A percentile compares a stretch with the other conserved stretches of the same genome.
These are phyloP conservation scores for Solanum infundibuliforme DNA, from an alignment of 257 asterid species.

Conservation along the genomic window DNA sequence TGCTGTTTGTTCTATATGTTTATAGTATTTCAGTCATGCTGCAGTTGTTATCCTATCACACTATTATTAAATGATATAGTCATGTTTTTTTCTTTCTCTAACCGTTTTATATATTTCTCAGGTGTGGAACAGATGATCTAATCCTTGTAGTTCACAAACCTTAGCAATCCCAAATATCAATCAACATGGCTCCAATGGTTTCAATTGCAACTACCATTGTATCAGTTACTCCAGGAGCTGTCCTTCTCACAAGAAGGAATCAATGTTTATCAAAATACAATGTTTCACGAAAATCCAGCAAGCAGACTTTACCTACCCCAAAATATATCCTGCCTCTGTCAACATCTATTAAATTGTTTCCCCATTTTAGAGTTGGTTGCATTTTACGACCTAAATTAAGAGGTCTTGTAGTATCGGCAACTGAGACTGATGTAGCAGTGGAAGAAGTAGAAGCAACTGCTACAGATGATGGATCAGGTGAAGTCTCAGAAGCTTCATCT, in stretches of 20 bases:
- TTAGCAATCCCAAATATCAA: slow-evolving; percentile 9
- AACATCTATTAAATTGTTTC: slow-evolving; percentile 64
- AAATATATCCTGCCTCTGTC: slow-evolving; percentile 56
- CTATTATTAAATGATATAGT: neutral
- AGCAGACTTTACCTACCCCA: slow-evolving; percentile 33
- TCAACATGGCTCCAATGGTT: slow-evolving; percentile 47
- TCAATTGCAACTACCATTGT: slow-evolving; percentile 33
- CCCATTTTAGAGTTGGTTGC: slow-evolving; percentile 50
- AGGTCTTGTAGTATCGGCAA: slow-evolving; percentile 29
- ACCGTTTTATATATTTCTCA: neutral
- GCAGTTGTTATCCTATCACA: neutral
- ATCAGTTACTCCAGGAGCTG: slow-evolving; percentile 33
- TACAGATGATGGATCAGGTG: slow-evolving; percentile 18
- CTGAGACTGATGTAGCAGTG: slow-evolving; percentile 67
- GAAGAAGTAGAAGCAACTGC: slow-evolving; percentile 46
- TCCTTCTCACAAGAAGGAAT: slow-evolving; percentile 26
- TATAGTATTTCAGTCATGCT: neutral
- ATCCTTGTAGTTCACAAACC: slow-evolving; percentile 11
- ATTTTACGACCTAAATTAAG: slow-evolving; percentile 30
- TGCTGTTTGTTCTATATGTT: neutral
- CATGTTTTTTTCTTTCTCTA: neutral
- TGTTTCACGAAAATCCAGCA: slow-evolving; percentile 26
- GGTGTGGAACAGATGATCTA: slow-evolving; percentile 33
- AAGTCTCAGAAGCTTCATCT: slow-evolving; percentile 17
- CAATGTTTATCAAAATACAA: slow-evolving; percentile 35